phyloP scores from a whole-genome alignment of 2,329 filamentous ascomycete genomes.

The Nigrograna mackinnonii region DNA sequence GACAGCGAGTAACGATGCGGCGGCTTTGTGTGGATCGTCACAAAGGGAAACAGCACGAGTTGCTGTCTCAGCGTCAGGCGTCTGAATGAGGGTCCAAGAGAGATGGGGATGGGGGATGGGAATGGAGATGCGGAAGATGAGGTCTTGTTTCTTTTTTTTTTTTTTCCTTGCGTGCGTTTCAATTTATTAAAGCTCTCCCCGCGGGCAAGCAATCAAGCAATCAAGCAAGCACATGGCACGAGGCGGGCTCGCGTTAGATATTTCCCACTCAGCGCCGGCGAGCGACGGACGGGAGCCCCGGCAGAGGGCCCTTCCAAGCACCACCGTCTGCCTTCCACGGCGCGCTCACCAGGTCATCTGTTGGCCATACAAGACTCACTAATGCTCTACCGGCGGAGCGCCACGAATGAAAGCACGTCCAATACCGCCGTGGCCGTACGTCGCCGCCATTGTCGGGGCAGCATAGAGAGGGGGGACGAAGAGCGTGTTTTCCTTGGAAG shows the following conservation, averaged over 20 bases:
- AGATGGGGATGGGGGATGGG: too few relatives aligned
- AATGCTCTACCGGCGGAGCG: constrained; percentile 6
- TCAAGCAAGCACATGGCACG: not conserved
- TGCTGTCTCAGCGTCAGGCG: too few relatives aligned
- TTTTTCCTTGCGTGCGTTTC: not conserved
- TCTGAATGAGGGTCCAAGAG: too few relatives aligned
- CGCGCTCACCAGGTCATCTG: constrained; percentile 3
- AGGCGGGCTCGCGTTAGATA: not conserved
- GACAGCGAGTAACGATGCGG: too few relatives aligned
- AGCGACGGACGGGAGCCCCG: constrained; percentile 7
- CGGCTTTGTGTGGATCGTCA: too few relatives aligned
- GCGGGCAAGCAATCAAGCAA: not conserved
- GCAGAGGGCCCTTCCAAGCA: constrained; percentile 11
- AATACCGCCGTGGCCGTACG: too few relatives aligned
- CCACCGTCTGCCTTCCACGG: not conserved
- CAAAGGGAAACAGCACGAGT: too few relatives aligned
- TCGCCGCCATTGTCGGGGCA: too few relatives aligned
- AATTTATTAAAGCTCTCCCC: not conserved
- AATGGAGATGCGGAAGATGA: not conserved
- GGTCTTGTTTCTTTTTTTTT: not conserved
- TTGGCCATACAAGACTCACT: constrained; percentile 3
- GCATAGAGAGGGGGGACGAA: too few relatives aligned
- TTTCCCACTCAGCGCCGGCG: constrained; percentile 7
- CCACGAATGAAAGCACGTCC: constrained; percentile 7
- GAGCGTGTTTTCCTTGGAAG: too few relatives aligned